phyloP scores from a whole-genome alignment of 345 rosid species.

The Murraya paniculata region DNA sequence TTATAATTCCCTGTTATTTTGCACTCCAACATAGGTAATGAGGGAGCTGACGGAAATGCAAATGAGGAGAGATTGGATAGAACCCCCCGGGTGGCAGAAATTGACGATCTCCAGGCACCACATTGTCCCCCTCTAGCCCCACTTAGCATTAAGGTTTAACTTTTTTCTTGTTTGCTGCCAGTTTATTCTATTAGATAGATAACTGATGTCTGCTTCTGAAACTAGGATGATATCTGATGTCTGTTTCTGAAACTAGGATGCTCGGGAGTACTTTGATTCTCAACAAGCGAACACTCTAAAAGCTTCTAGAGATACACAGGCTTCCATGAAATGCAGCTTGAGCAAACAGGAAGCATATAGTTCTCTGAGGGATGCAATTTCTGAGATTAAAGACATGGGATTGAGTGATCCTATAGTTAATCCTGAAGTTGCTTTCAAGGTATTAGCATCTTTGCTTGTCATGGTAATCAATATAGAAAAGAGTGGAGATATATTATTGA shows the following conservation, averaged over 20 bases:
- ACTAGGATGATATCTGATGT: neutral
- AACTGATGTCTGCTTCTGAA: neutral
- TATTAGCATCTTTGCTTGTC: conserved; percentile 22
- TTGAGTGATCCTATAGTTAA: conserved; percentile 59
- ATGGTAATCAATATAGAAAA: neutral
- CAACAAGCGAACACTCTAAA: conserved; percentile 74
- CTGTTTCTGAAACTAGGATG: conserved; percentile 56
- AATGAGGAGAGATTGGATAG: conserved; percentile 48
- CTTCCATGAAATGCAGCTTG: conserved; percentile 36
- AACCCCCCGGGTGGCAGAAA: conserved; percentile 53
- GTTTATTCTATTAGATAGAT: conserved; percentile 9
- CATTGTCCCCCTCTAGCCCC: conserved; percentile 59
- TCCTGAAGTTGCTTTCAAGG: conserved; percentile 80
- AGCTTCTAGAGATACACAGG: conserved; percentile 41
- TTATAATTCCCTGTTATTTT: conserved; percentile 11
- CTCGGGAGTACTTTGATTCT: conserved; percentile 94
- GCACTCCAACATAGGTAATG: conserved; percentile 36
- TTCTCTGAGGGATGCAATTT: conserved; percentile 62
- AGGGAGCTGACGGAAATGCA: conserved; percentile 42
- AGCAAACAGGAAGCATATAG: conserved; percentile 58
- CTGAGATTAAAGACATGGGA: conserved; percentile 48
- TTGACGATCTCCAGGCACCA: conserved; percentile 84
- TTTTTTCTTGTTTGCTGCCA: conserved; percentile 16
- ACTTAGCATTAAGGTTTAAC: conserved; percentile 70
- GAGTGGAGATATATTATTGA: conserved; percentile 11